Evolutionary conservation across 176 grass and related monocot species (phyloP), one percentile per base, ranked within the genome.

Genomic region (Rhynchospora tenuis): DNA sequence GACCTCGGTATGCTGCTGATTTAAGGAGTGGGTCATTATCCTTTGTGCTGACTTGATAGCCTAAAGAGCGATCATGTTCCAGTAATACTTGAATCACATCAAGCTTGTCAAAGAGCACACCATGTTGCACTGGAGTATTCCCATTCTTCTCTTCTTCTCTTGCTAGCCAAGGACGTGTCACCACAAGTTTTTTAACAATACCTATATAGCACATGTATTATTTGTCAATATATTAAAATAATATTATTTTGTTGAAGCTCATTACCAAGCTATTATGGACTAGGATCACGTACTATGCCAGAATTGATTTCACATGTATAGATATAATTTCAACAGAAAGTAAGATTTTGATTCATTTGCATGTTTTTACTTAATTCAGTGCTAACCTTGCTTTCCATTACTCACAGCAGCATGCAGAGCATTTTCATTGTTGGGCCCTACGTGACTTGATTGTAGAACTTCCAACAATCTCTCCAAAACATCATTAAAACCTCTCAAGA

Each of bases 51-150:
- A 28, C 2, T 14, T 1, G 31, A 17, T 65, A 83, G 1, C 64
- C 66, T 23, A 87, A 16, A 19, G 79, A 27, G 2, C 1, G n/a
- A 15, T 87, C 76, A 45, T 87, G 33, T 22, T 87, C 0, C n/a
- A 87, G 15, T 27, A 87, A 3, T 38, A 71, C 19, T 28, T 13
- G 17, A 12, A 83, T 14, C 8, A 83, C 0, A 0, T 83, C 54
- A 23, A 1, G 15, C 58, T 42, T 73, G 66, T 60, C 14, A 15
- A 9, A 84, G 10, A 71, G 29, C 82, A 67, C 63, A 9, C 19
- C 63, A 3, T 6, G 28, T 2, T 67, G 3, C 22, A 67, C 4
- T 26, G 63, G 17, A 17, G 63, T 67, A 8, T 2, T 67, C 16
- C 10, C 9, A 1, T 9, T 22, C 1, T 6, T n/a, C 3, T 2